Evolutionary conservation across 305 asterid species (phyloP), one percentile per base, ranked within the genome.

Genomic region (Fraxinus nigra): DNA sequence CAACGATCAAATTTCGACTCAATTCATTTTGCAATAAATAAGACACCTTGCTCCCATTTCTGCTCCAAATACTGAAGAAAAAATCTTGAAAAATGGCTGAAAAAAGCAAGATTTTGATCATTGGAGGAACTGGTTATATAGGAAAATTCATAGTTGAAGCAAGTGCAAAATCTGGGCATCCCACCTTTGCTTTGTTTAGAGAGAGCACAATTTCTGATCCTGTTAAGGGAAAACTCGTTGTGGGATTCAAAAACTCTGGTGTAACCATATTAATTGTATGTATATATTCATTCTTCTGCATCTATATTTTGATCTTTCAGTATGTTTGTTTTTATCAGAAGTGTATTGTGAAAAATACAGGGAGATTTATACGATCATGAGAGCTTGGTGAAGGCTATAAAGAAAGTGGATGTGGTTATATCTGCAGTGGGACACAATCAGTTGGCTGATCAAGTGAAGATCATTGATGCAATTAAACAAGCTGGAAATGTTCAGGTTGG

Each of bases 321-420:
- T 20, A 9, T 16, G 20, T 24, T 5, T 30, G 13, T 35, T 73
- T 14, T 26, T 33, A 13, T 14, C 1, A n/a, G 18, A 2, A 16
- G 13, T 7, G 8, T 28, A 10, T 13, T 33, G 34, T 40, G 6
- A 37, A 34, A 54, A 46, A 9, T 20, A 6, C 48, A 82, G 82
- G 82, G 82, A 6, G 82, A 82, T 81, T 16, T 87, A 20, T 20
- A 82, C 40, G 82, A 84, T 73, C 85, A 84, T 35, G 83, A 75
- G 9, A 84, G 83, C 72, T 87, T 83, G 85, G 81, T 87, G 26
- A 79, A 73, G 9, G 86, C 83, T 2, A 85, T 85, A 35, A 87
- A 85, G 48, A 79, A 85, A 59, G 90, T 85, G 24, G 88, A 82
- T 32, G 88, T 87, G 74, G 90, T 85, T 32, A 87, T 82, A 20